Percentiles rank a stretch among this genome's conserved stretches.
phyloP scores from a whole-genome alignment of 257 asterid genomes.

The Thymus mandschuricus region DNA sequence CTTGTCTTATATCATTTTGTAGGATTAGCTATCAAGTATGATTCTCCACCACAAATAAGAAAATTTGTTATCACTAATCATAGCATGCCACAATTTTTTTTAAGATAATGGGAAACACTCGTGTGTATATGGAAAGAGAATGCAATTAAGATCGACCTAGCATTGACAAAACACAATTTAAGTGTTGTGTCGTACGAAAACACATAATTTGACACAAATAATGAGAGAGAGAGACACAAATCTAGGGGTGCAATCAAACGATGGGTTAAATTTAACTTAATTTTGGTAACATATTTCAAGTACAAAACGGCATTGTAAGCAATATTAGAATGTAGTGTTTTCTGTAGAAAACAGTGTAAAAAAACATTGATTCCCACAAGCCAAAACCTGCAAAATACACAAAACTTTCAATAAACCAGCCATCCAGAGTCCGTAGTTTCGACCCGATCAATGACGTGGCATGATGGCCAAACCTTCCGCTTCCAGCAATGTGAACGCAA shows the following conservation, averaged over 20 bases:
- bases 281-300: no score
- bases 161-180: no score
- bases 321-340: no score
- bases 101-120: no score
- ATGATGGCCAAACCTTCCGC: neutral
- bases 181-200: no score
- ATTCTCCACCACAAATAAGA: neutral
- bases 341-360: no score
- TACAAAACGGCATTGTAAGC: neutral
- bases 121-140: no score
- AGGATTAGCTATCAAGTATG: neutral
- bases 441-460: neutral
- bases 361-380: neutral
- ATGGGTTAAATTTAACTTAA: no score
- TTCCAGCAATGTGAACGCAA: neutral
- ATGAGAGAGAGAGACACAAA: no score
- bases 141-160: no score
- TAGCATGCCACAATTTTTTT: neutral
- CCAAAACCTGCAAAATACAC: neutral
- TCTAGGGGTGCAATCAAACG: no score
- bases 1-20: neutral
- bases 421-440: neutral
- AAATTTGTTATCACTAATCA: neutral
- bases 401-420: neutral
- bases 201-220: no score